Evolutionary conservation across 805 yeast species (phyloP).

Genomic region (Wickerhamomyces canadensis): DNA sequence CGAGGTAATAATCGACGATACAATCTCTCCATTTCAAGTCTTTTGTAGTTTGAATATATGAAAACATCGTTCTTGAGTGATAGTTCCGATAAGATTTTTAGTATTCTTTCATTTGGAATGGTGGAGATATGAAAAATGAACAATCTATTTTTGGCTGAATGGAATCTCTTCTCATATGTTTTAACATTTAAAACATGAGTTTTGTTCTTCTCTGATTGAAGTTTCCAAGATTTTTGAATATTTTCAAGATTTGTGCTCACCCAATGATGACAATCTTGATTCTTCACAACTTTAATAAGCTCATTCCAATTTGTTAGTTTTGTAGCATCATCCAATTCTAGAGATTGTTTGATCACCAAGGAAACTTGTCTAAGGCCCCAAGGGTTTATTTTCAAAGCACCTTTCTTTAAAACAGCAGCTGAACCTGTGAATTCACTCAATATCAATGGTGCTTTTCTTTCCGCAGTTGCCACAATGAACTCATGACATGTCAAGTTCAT

Average conservation of each 20-base stretch:
- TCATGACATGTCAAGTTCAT: conserved; percentile 97
- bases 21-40: conserved; percentile 58
- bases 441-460: conserved; percentile 73
- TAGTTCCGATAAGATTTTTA: conserved; percentile 54
- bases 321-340: conserved; percentile 60
- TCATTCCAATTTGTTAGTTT: conserved; percentile 55
- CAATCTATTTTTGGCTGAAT: conserved; percentile 30
- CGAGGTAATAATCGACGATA: conserved; percentile 57
- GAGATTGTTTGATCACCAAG: conserved; percentile 53
- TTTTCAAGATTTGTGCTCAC: conserved; percentile 47
- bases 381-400: conserved; percentile 80
- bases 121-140: conserved; percentile 43
- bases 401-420: conserved; percentile 66
- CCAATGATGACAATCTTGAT: conserved; percentile 76
- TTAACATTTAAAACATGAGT: conserved; percentile 27
- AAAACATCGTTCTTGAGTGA: conserved; percentile 58
- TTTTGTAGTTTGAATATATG: conserved; percentile 59
- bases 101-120: conserved; percentile 57
- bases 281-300: conserved; percentile 51
- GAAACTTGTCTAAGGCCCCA: conserved; percentile 76
- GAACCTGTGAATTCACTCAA: conserved; percentile 94
- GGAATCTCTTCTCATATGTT: conserved; percentile 25
- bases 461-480: conserved; percentile 69
- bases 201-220: conserved; percentile 37
- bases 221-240: conserved; percentile 48